Evolutionary conservation across 1,139 yeast species (phyloP), one percentile per base, ranked within the genome.

Genomic region (Suhomyces bokatorum): DNA sequence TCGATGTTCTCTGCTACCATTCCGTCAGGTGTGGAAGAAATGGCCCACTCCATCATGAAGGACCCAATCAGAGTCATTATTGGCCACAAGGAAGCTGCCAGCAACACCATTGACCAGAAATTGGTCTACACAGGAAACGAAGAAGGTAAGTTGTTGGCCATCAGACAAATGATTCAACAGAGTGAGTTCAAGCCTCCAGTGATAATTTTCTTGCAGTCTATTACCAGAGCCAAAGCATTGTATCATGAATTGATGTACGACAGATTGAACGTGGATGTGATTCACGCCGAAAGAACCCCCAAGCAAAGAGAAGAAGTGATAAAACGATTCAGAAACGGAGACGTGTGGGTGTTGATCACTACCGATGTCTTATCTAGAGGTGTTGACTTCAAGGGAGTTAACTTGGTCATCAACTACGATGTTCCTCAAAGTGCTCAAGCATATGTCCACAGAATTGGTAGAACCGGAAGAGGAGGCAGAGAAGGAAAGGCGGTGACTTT

Each of bases 351-450:
- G 39, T 75, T 95, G 52, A 93, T 95, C 47, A 90, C 98, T 62
- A 95, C 99, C 0, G 99, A 95, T 66, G 97, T 95, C 43, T 71
- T 95, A 44, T 85, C 98, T 2, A 80, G 99, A 69, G 99, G 99
- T 72, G 90, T 95, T 47, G 99, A 95, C 67, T 95, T 95, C 71
- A 89, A 89, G 60, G 98, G 98, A 34, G 95, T 95, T 33, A 91
- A 91, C 59, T 66, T 93, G 49, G 98, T 95, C 29, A 87, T 95
- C 55, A 95, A 95, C 66, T 95, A 93, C 63, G 99, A 95, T 67
- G 96, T 93, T 6, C 99, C 99, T 13, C 89, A 84, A 57, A 80
- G 87, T 41, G 89, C 98, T 0, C 98, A 93, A 64, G 85, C 97
- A 0, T 95, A 95, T 63, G 97, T 95, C 36, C 99, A 95, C 66